Base-by-base conservation (phyloP, 805 yeast genomes). In the Ogataea degrootiae region DNA sequence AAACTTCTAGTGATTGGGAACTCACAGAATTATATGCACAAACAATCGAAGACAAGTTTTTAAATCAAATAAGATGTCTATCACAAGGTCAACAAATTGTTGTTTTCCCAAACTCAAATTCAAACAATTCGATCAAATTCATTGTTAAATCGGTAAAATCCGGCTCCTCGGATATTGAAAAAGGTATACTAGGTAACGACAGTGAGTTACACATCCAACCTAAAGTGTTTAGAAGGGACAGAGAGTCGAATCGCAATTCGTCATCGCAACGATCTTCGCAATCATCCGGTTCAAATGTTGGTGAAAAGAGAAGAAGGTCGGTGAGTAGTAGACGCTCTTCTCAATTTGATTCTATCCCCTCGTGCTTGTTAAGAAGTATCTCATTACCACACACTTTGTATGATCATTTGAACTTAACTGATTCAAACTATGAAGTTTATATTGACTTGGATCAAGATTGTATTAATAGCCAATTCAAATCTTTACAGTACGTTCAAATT, bases 1-100 rank as follows among this genome's bases (percentile, higher is more conserved):
- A 77, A 17, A 74, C 87, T 0, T 65, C 82, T 2, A 75, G 84
- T 5, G 99, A 92, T 61, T 92, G 97, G 97, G 97, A 91, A 54
- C 69, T 87, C 26, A 86, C 90, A 2, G 96, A 91, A 60, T 65
- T 85, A 2, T 87, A 92, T 63, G 92, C 96, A 2, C 80, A 76
- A 29, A 77, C 74, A 38, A 75, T 92, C 23, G 97, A 92, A 60
- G 79, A 81, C 41, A 78, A 79, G 52, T 74, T 91, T 56, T 68
- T 92, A 34, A 79, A 83, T 46, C 97, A 92, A 61, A 82, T 95
- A 1, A 72, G 97, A 49, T 85, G 91, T 43, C 85, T 90, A 1
- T 70, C 81, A 0, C 43, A 74, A 17, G 70, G 73, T 41, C 90
- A 83, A 52, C 66, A 70, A 1, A 67, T 91, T 43, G 76, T 85